Evolutionary conservation across 768 basidiomycete genomes (phyloP).

Genomic region (Porphyrellus cyaneotinctus): DNA sequence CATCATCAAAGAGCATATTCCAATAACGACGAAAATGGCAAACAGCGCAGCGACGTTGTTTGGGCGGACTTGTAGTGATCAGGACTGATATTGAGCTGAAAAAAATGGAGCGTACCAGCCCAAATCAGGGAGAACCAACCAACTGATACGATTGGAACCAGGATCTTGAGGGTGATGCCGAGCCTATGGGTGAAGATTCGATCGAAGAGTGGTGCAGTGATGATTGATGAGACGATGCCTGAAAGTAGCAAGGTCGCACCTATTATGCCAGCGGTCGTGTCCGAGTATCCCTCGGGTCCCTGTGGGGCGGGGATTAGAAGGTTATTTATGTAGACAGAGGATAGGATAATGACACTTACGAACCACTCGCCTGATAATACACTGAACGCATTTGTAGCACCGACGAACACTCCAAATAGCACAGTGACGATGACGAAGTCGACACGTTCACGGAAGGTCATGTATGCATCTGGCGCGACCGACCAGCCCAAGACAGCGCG

Average conservation of each 20-base stretch:
- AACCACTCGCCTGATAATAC: slow-evolving; percentile 66
- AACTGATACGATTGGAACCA: slow-evolving; percentile 57
- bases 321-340: not conserved
- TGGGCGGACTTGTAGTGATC: slow-evolving; percentile 48
- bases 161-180: slow-evolving; percentile 51
- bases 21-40: slow-evolving; percentile 64
- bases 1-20: slow-evolving; percentile 60
- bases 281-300: slow-evolving; percentile 71
- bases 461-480: slow-evolving; percentile 42
- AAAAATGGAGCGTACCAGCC: slow-evolving; percentile 51
- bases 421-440: slow-evolving; percentile 61
- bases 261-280: slow-evolving; percentile 62
- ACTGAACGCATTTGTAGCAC: slow-evolving; percentile 60
- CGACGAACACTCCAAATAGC: slow-evolving; percentile 64
- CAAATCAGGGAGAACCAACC: slow-evolving; percentile 76
- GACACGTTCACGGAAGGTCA: slow-evolving; percentile 61
- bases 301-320: slow-evolving; percentile 21
- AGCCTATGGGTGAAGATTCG: slow-evolving; percentile 76
- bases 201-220: slow-evolving; percentile 74
- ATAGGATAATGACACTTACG: slow-evolving; percentile 36
- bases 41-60: slow-evolving; percentile 59
- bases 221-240: slow-evolving; percentile 64
- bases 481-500: slow-evolving; percentile 49
- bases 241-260: slow-evolving; percentile 65
- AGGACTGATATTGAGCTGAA: not conserved